Conservation (phyloP, 2,329 filamentous ascomycete genomes). For the Alternaria viburni region DNA sequence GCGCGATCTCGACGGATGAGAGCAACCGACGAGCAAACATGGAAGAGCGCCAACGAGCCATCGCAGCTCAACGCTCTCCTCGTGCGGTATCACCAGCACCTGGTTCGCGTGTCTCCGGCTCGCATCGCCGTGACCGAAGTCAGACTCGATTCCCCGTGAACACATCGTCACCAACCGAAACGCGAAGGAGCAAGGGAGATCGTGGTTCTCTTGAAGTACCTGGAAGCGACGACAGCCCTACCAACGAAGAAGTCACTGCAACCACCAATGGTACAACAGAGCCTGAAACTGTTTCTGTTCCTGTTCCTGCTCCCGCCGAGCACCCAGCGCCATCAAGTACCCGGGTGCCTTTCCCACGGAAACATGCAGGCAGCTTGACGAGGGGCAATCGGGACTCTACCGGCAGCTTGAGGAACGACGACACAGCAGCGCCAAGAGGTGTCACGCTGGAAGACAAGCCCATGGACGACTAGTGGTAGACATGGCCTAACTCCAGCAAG, state of each 20-base stretch:
- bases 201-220: slow-evolving; percentile 83
- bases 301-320: slow-evolving; percentile 25
- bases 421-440: slow-evolving; percentile 52
- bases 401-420: slow-evolving; percentile 54
- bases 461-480: slow-evolving; percentile 70
- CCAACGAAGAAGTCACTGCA: slow-evolving; percentile 33
- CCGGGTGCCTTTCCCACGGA: slow-evolving; percentile 43
- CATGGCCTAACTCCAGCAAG: slow-evolving; percentile 11
- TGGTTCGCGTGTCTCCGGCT: slow-evolving; percentile 51
- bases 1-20: slow-evolving; percentile 93
- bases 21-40: slow-evolving; percentile 92
- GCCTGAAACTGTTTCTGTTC: slow-evolving; percentile 12
- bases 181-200: slow-evolving; percentile 62
- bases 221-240: slow-evolving; percentile 59
- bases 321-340: slow-evolving; percentile 44
- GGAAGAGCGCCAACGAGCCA: slow-evolving; percentile 88
- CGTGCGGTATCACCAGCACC: slow-evolving; percentile 77
- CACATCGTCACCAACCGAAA: slow-evolving; percentile 60
- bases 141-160: slow-evolving; percentile 81
- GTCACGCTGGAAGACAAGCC: slow-evolving; percentile 76
- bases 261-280: slow-evolving; percentile 50
- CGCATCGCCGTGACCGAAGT: slow-evolving; percentile 76
- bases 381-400: slow-evolving; percentile 48
- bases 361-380: slow-evolving; percentile 44
- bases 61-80: slow-evolving; percentile 67